These are phyloP conservation scores for Brasilioporus rufonigricans DNA, from an alignment of 768 basidiomycete species.

Conservation along the genomic window DNA sequence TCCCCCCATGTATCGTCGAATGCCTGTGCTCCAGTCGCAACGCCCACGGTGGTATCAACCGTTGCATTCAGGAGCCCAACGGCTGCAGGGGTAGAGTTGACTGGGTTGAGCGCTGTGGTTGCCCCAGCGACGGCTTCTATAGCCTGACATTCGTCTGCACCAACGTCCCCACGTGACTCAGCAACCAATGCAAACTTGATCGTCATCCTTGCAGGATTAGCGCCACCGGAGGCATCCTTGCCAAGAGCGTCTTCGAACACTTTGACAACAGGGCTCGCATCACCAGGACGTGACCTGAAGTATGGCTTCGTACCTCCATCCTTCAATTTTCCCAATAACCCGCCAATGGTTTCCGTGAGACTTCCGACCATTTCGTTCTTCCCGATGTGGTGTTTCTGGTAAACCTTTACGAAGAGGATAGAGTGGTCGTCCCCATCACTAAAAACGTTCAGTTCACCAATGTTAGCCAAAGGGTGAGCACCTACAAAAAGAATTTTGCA, in stretches of 20 bases:
- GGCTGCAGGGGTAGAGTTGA: not conserved
- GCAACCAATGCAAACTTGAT: not conserved
- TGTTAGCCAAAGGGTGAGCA: not conserved
- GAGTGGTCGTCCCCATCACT: too few relatives aligned
- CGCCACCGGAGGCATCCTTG: not conserved
- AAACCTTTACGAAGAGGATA: too few relatives aligned
- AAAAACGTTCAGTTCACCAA: too few relatives aligned
- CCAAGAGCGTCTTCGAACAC: not conserved
- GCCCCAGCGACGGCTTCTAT: not conserved
- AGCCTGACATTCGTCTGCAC: not conserved
- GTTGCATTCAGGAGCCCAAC: not conserved
- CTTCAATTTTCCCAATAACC: too few relatives aligned
- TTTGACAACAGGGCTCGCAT: not conserved
- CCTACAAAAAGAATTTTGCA: not conserved
- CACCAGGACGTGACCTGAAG: not conserved
- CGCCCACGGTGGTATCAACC: not conserved
- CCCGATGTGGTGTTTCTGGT: too few relatives aligned
- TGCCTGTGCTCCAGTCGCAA: not conserved
- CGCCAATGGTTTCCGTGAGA: not conserved
- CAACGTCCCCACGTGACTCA: not conserved
- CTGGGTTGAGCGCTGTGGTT: not conserved
- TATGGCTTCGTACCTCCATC: too few relatives aligned
- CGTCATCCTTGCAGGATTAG: not conserved
- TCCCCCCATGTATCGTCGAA: not conserved
- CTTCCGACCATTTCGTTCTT: not conserved